Conservation (phyloP, 2,329 filamentous ascomycete species). For the Fonsecaea pedrosoi region DNA sequence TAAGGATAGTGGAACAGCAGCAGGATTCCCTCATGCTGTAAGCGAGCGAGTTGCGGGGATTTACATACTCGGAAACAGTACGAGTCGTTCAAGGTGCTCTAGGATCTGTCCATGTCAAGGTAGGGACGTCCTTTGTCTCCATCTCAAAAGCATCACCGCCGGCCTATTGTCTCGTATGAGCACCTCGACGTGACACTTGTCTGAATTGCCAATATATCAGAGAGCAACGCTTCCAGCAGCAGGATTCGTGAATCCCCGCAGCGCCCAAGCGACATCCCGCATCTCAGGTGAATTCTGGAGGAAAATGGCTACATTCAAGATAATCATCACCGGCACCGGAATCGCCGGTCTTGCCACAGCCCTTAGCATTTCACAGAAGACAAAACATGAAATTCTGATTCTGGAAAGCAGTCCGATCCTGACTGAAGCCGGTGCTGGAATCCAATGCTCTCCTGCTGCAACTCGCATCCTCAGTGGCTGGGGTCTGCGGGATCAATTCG, state of each 20-base stretch:
- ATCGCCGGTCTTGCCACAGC: constrained; percentile 43
- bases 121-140: background rate
- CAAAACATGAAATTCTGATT: constrained; percentile 40
- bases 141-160: background rate
- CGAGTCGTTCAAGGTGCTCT: background rate
- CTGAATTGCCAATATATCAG: background rate
- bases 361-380: constrained; percentile 39
- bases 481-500: constrained; percentile 28
- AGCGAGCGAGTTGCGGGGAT: background rate
- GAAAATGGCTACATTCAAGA: constrained; percentile 8
- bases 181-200: background rate
- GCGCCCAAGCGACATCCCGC: background rate
- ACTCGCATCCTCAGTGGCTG: constrained; percentile 34
- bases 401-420: constrained; percentile 40
- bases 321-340: constrained; percentile 42
- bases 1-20: background rate
- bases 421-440: constrained; percentile 38
- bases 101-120: background rate
- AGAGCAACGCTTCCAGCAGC: background rate
- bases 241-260: background rate
- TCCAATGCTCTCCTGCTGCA: constrained; percentile 39
- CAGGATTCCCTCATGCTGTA: background rate
- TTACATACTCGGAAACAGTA: background rate
- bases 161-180: background rate
- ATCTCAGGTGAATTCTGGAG: background rate